These are phyloP conservation scores for Xylariales sp. DNA, from an alignment of 2,329 filamentous ascomycete species.

Conservation along the genomic window DNA sequence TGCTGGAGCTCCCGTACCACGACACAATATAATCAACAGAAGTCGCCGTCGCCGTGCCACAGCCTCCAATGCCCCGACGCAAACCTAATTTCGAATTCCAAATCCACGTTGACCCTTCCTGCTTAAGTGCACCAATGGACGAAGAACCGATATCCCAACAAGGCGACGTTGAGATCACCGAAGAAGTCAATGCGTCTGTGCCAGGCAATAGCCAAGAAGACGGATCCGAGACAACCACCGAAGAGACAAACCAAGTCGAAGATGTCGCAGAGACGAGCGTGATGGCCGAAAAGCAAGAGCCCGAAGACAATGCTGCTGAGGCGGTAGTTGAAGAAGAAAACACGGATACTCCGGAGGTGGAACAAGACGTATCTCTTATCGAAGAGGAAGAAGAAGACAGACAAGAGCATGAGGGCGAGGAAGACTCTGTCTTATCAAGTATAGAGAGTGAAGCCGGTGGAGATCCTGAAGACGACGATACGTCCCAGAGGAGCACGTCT, in stretches of 20 bases:
- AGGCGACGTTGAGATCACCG: constrained; percentile 5
- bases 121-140: constrained; percentile 36
- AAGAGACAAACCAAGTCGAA: not conserved
- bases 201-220: constrained; percentile 16
- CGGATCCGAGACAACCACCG: constrained; percentile 5
- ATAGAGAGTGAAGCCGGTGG: constrained; percentile 9
- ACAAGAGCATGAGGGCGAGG: constrained; percentile 2
- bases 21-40: constrained; percentile 6
- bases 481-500: constrained; percentile 14
- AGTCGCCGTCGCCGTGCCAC: not conserved
- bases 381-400: constrained; percentile 1
- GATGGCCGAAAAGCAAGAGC: constrained; percentile 1
- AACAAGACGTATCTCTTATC: not conserved
- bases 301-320: constrained; percentile 4
- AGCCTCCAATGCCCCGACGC: constrained; percentile 20
- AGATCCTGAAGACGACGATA: not conserved
- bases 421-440: constrained; percentile 5
- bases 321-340: not conserved
- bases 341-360: not conserved
- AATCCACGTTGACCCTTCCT: constrained; percentile 44
- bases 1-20: constrained; percentile 2
- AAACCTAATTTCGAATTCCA: constrained; percentile 38
- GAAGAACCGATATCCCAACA: constrained; percentile 22
- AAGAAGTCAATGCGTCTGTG: constrained; percentile 15
- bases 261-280: constrained; percentile 3